Base-by-base conservation (phyloP, 2,329 filamentous ascomycete genomes). In the Fonsecaea nubica region DNA sequence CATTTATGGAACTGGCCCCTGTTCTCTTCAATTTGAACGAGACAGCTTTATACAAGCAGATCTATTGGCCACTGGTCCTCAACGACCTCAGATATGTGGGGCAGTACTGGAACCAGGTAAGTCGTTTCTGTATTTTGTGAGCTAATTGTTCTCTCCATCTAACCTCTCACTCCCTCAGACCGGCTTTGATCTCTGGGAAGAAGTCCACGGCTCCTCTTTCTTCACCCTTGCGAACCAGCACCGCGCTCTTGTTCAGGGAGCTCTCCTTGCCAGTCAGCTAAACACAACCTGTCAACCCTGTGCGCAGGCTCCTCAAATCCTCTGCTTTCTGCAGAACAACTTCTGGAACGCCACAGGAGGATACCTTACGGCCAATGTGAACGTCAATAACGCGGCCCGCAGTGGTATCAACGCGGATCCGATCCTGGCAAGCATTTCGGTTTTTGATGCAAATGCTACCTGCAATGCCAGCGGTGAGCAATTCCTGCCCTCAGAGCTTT, bases 81-180 rank as follows among this genome's bases (percentile, higher is more conserved):
- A 93, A 92, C 71, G 92, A 94, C 72, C 82, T 95, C 45, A 83
- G 83, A 53, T 94, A 93, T 70, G 87, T 91, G 6, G 84, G 87
- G 0, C 86, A 92, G 74, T 91, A 92, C 79, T 92, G 89, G 87
- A 86, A 85, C 67, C 77, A 81, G 63, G 66, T 63, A 83, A 59
- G 42, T 7, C 25, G 45, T 25, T 83, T 80, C 15, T 93, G 87
- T 72, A 91, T 73, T 74, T 64, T 42, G 68, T 61, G 15, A 50
- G 18, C 18, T 18, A 50, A 50, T 25, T 9, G 6, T 7, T 10
- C 45, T 12, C 10, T 25, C 25, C 45, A 30, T 9, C 45, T 50
- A 50, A 50, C 3, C 18, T 50, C 9, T 10, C 45, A 50, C 55
- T 18, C 10, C 3, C 5, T 18, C 40, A 66, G 66, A 68, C 45